Conservation (phyloP, 2,329 filamentous ascomycete species). For the Hansfordia pulvinata region DNA sequence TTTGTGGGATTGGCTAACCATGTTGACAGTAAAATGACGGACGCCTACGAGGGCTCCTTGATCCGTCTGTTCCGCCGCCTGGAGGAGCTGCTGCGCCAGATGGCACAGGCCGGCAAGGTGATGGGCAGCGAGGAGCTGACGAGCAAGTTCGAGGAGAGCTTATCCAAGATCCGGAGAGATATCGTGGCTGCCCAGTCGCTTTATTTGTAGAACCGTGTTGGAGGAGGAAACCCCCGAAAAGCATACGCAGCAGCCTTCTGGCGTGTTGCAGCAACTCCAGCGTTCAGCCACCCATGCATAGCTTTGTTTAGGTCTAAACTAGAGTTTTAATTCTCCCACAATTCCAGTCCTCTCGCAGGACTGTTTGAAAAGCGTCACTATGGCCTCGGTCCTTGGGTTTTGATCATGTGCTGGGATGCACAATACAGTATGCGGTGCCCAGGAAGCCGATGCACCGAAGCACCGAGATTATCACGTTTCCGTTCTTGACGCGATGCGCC, state of each 20-base stretch:
- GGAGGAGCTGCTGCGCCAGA: constrained; percentile 87
- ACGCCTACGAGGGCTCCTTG: constrained; percentile 90
- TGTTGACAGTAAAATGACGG: constrained; percentile 80
- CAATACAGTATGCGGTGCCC: no score
- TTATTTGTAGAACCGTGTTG: constrained; percentile 53
- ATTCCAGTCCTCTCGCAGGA: no score
- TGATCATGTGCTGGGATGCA: no score
- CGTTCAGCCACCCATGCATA: no score
- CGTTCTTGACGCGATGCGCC: no score
- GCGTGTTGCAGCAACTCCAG: no score
- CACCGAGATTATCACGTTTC: no score
- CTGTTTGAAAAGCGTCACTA: no score
- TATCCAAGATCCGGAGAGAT: constrained; percentile 79
- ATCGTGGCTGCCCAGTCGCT: constrained; percentile 91
- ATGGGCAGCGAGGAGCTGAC: constrained; percentile 96
- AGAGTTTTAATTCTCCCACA: no score
- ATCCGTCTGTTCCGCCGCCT: constrained; percentile 92
- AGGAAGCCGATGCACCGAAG: no score
- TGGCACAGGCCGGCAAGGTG: constrained; percentile 89
- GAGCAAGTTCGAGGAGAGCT: constrained; percentile 76
- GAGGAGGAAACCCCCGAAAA: constrained; percentile 2
- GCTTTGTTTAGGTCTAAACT: no score
- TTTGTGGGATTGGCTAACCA: constrained; percentile 10
- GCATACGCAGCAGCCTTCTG: neutral
- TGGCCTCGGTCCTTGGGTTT: no score